Percentiles rank a stretch among this genome's conserved stretches.
phyloP scores from a whole-genome alignment of 2,329 filamentous ascomycete genomes.

The Botryotinia globosa region DNA sequence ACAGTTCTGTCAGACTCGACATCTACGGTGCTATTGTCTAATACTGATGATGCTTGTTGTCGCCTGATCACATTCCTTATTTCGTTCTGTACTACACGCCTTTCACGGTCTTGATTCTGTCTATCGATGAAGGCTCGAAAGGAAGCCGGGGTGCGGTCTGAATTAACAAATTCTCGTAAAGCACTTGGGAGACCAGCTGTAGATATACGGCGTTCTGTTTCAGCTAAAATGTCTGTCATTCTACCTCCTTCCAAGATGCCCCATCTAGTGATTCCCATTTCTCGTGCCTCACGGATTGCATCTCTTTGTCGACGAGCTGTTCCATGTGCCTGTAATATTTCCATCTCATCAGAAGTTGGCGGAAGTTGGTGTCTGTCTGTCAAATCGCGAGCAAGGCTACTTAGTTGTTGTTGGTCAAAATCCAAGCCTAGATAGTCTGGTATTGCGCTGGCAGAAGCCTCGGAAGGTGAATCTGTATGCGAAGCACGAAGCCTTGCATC shows the following conservation, averaged over 20 bases:
- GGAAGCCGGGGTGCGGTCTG: slow-evolving; percentile 34
- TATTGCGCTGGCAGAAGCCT: slow-evolving; percentile 29
- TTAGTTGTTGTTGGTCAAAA: slow-evolving; percentile 33
- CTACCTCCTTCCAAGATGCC: slow-evolving; percentile 25
- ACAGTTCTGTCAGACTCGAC: slow-evolving; percentile 21
- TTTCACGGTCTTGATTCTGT: slow-evolving; percentile 38
- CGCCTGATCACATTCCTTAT: slow-evolving; percentile 23
- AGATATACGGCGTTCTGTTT: slow-evolving; percentile 28
- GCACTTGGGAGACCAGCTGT: slow-evolving; percentile 31
- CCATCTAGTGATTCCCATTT: slow-evolving; percentile 26
- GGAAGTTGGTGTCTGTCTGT: slow-evolving; percentile 50
- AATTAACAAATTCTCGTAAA: slow-evolving; percentile 37
- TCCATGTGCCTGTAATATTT: slow-evolving; percentile 56
- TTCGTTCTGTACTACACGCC: slow-evolving; percentile 29
- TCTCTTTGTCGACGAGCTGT: slow-evolving; percentile 48
- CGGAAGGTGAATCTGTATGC: slow-evolving; percentile 29
- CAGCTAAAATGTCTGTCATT: slow-evolving; percentile 22
- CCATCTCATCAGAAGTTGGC: slow-evolving; percentile 52
- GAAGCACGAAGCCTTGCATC: slow-evolving; percentile 34
- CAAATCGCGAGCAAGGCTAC: slow-evolving; percentile 31
- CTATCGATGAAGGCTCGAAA: slow-evolving; percentile 39
- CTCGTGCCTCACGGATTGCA: slow-evolving; percentile 28
- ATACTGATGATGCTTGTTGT: slow-evolving; percentile 31
- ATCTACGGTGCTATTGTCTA: slow-evolving; percentile 31
- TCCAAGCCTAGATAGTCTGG: slow-evolving; percentile 36